Conservation (phyloP, 2,329 filamentous ascomycete species). For the Colletotrichum sansevieriae region DNA sequence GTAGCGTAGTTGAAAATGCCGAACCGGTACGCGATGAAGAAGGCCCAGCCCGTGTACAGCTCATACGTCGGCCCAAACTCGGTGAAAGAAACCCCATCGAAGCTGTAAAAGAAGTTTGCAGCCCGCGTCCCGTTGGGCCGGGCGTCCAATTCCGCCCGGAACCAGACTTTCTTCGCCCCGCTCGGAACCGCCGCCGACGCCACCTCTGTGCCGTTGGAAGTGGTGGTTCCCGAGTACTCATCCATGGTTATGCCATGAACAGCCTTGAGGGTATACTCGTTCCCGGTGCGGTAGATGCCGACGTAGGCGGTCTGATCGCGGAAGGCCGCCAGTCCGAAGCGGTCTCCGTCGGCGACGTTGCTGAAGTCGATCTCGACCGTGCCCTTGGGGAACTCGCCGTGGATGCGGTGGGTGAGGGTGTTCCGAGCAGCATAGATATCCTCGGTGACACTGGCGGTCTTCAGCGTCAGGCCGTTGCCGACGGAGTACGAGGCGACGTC, state of each 20-base stretch:
- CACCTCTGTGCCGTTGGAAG: slow-evolving; percentile 41
- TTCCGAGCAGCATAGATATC: slow-evolving; percentile 63
- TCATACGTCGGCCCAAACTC: slow-evolving; percentile 50
- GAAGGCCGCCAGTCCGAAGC: slow-evolving; percentile 65
- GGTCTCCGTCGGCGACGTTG: slow-evolving; percentile 64
- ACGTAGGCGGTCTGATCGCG: slow-evolving; percentile 67
- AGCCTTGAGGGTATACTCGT: slow-evolving; percentile 48
- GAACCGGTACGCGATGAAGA: slow-evolving; percentile 63
- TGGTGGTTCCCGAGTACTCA: slow-evolving; percentile 45
- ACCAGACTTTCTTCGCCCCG: slow-evolving; percentile 44
- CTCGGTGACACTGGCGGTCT: slow-evolving; percentile 63
- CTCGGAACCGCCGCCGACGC: slow-evolving; percentile 44
- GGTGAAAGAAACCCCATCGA: slow-evolving; percentile 47
- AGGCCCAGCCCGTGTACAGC: slow-evolving; percentile 58
- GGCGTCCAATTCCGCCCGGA: slow-evolving; percentile 45
- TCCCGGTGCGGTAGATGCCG: slow-evolving; percentile 57
- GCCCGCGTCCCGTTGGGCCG: slow-evolving; percentile 43
- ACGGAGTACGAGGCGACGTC: slow-evolving; percentile 61
- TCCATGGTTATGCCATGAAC: slow-evolving; percentile 56
- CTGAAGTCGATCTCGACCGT: slow-evolving; percentile 65
- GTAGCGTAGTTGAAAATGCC: slow-evolving; percentile 65
- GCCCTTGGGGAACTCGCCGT: slow-evolving; percentile 59
- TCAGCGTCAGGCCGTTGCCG: slow-evolving; percentile 59
- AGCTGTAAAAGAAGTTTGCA: slow-evolving; percentile 44
- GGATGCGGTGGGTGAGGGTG: slow-evolving; percentile 61